Conservation (phyloP, 2,329 filamentous ascomycete species). For the Colletotrichum magnum region DNA sequence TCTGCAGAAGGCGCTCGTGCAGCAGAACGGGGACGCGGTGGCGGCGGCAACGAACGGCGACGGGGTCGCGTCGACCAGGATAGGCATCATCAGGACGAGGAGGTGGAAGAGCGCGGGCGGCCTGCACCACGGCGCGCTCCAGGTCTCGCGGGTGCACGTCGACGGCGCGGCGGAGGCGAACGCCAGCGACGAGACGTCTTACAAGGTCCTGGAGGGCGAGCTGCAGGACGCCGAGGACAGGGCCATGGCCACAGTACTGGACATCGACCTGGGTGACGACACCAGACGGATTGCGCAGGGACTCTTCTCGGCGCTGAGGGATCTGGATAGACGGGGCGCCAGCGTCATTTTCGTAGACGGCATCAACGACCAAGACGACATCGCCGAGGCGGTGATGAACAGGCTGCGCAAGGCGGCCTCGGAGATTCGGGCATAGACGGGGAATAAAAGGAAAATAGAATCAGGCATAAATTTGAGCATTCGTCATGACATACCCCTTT, state of each 20-base stretch:
- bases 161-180: conserved; percentile 42
- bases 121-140: conserved; percentile 51
- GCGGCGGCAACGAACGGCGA: conserved; percentile 44
- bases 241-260: conserved; percentile 66
- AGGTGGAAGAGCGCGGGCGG: conserved; percentile 64
- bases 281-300: conserved; percentile 85
- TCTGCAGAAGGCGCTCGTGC: conserved; percentile 44
- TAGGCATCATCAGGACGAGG: conserved; percentile 71
- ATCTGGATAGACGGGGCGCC: conserved; percentile 84
- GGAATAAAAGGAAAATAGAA: conserved; percentile 32
- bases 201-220: conserved; percentile 58
- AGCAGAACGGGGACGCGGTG: conserved; percentile 31
- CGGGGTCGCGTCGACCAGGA: conserved; percentile 44
- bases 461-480: conserved; percentile 41
- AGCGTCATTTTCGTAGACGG: conserved; percentile 94
- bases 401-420: conserved; percentile 83
- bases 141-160: conserved; percentile 46
- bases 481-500: conserved; percentile 37
- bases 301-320: conserved; percentile 88
- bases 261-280: conserved; percentile 80
- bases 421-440: conserved; percentile 65
- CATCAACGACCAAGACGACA: conserved; percentile 82
- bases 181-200: conserved; percentile 50
- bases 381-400: conserved; percentile 91
- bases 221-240: conserved; percentile 52